Evolutionary conservation across 2,329 filamentous ascomycete genomes (phyloP), one percentile per base, ranked within the genome.

Genomic region (Cadophora sp.): DNA sequence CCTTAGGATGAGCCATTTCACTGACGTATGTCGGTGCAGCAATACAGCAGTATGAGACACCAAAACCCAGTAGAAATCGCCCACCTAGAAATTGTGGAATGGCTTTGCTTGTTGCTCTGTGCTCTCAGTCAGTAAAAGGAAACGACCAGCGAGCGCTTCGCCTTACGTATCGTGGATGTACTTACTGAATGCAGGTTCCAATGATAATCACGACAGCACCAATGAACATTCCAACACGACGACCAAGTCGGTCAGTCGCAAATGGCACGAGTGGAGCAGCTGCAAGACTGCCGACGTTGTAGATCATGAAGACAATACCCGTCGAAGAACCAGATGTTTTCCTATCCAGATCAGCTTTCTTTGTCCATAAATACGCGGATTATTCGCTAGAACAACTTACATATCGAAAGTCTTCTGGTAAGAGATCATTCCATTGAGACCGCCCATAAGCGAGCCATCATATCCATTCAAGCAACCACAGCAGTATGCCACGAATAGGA

Each of bases 401-500:
- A 85, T 83, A 69, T 82, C 72, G 69, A 87, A 87, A 67, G 81
- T 86, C 5, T 76, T 66, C 67, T 84, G 83, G 69, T 88, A 89
- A 0, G 82, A 81, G 0, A 76, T 75, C 84, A 89, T 86, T 29
- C 82, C 86, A 71, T 87, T 87, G 19, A 88, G 76, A 3, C 84
- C 84, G 31, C 85, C 85, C 84, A 87, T 86, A 8, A 87, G 77
- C 19, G 80, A 83, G 7, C 85, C 84, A 74, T 87, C 85, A 69
- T 84, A 88, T n/a, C 86, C 86, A 68, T 88, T 88, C 64, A 88
- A 78, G 65, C 83, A 86, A 2, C 84, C 85, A 71, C 85, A 87
- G 3, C 87, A 79, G 71, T 87, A 88, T 4, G 84, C 81, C 1
- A 84, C 77, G 1, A 76, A 62, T 7, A 88, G 73, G 48, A 83